A percentile compares a stretch with the other conserved stretches of the same genome.
Conservation (phyloP, 2,329 filamentous ascomycete species). For the Diaporthe vexans region DNA sequence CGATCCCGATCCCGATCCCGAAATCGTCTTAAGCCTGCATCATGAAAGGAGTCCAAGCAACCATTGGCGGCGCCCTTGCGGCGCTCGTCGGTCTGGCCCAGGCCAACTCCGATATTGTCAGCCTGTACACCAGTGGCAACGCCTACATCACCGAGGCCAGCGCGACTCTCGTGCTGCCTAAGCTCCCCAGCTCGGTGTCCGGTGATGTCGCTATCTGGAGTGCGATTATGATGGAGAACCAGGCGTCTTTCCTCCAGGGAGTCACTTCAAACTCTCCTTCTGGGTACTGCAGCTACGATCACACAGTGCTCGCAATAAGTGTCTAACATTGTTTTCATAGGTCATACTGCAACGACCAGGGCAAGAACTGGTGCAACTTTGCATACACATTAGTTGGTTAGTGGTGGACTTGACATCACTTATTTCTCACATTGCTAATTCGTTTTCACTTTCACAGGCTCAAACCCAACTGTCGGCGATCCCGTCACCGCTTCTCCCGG, state of each 20-base stretch:
- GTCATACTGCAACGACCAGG: background rate
- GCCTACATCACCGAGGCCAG: constrained; percentile 16
- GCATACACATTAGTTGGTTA: constrained; percentile 11
- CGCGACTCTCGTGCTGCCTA: background rate
- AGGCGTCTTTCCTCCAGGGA: background rate
- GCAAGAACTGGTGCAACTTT: constrained; percentile 14
- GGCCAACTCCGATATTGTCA: constrained; percentile 15
- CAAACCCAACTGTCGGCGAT: background rate
- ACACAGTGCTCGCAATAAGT: too few species aligned
- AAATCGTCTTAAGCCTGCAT: background rate
- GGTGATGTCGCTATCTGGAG: constrained; percentile 22
- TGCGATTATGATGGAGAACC: constrained; percentile 7
- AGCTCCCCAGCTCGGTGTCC: background rate
- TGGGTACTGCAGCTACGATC: too few species aligned
- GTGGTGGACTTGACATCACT: background rate
- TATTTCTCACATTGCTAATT: background rate
- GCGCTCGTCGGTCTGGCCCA: background rate
- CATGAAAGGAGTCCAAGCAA: constrained; percentile 10
- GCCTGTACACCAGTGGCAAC: constrained; percentile 12
- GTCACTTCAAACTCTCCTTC: constrained; percentile 7
- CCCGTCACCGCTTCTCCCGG: background rate
- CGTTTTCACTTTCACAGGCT: background rate
- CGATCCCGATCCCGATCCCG: background rate
- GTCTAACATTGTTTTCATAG: background rate
- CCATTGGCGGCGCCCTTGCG: background rate